Base-by-base conservation (phyloP, 1,284 basidiomycete genomes). In the Trametes versicolor region DNA sequence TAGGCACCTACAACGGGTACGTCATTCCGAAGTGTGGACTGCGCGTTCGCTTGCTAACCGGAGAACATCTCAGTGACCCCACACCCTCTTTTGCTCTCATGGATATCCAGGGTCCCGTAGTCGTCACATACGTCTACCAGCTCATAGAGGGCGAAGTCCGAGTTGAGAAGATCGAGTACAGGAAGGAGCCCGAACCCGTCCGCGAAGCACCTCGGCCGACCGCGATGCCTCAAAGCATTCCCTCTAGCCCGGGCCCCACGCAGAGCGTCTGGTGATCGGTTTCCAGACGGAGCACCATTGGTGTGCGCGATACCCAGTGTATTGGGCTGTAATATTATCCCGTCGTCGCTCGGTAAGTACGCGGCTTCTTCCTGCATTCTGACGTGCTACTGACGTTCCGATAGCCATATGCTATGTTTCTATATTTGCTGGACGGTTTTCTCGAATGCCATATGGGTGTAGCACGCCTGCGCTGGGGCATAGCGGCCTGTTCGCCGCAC, bases 51-150 rank as follows among this genome's bases (percentile, higher is more conserved):
- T 25, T 9, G 21, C 34, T 51, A 17, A 52, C 36, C 60, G 21
- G 51, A 27, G 21, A 23, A 32, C 53, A 10, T 32, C 4, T 34
- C 70, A 90, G 87, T 32, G 88, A 88, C 25, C 85, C 87, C 6
- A 91, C 85, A 0, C 92, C 92, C 2, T 95, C 93, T 7, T 98
- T 98, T 75, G 96, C 96, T 0, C 81, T 98, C 39, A 94, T 98
- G 89, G 96, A 98, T 73, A 91, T 98, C 53, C 96, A 98, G 79
- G 96, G 96, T 2, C 89, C 94, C 1, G 94, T 97, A 3, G 93
- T 98, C 34, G 95, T 97, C 37, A 98, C 96, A 9, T 98, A 98
- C 75, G 95, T 98, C 1, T 98, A 98, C 77, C 95, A 97, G 75
- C 87, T 97, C 23, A 91, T 97, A 48, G 94, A 97, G 37, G 95